Base-by-base conservation (phyloP, 1,139 yeast species). In the Zygosaccharomyces sapae region DNA sequence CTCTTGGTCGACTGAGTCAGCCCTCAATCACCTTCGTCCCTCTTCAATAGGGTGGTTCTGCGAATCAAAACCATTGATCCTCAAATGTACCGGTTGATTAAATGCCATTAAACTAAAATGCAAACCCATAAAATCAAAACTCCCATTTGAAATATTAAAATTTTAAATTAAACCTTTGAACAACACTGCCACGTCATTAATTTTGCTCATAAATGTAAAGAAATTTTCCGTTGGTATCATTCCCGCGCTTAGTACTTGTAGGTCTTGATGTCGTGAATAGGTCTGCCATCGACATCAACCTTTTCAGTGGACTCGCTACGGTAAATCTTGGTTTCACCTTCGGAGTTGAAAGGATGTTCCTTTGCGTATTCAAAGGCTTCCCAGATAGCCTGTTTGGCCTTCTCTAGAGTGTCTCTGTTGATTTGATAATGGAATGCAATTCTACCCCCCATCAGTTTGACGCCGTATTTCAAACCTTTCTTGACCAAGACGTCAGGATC, bases 381-480 rank as follows among this genome's bases (percentile, higher is more conserved):
- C 45, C 72, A 60, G 34, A 86, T 68, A 9, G 86, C 84, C 45
- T 65, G 60, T 62, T 84, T 85, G 46, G 86, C 73, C 40, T 71
- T 74, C 48, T 83, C 90, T 43, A 88, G 75, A 45, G 88, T 77
- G 46, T 81, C 81, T 33, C 74, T 75, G 33, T 82, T 72, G 50
- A 79, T 77, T 68, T 89, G 97, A 69, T 83, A 87, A 65, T 88
- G 96, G 74, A 89, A 83, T 1, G 95, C 92, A 45, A 90, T 70
- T 59, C 95, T 75, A 34, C 81, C 81, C 51, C 92, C 92, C 79
- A 79, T 77, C 37, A 86, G 69, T 57, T 78, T 83, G 54, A 90
- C 75, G 41, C 80, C 79, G 57, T 81, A 72, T 59, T 83, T 79
- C 48, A 70, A 66, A 55, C 83, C 88, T 55, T 79, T 74, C 53